phyloP scores from a whole-genome alignment of 1,139 yeast genomes.

The Saccharomycopsis crataegensis region DNA sequence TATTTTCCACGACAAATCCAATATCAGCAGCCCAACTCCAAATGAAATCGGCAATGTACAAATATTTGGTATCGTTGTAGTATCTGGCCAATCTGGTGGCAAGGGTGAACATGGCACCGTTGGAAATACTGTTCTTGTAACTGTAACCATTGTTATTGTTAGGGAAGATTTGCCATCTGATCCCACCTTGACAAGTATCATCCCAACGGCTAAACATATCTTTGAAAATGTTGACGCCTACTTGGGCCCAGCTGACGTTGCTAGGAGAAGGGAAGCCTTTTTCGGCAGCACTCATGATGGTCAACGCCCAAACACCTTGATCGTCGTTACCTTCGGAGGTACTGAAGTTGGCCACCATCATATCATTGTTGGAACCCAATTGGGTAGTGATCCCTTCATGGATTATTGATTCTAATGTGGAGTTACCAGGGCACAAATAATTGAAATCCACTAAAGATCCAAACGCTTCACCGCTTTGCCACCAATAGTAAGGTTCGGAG shows the following conservation, averaged over 20 bases:
- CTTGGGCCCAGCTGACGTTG: constrained; percentile 43
- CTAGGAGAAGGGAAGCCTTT: constrained; percentile 51
- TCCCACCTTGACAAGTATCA: constrained; percentile 50
- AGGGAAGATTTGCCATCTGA: constrained; percentile 63
- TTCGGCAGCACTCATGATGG: constrained; percentile 55
- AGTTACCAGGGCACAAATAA: constrained; percentile 33
- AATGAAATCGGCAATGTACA: constrained; percentile 48
- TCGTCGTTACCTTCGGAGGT: constrained; percentile 67
- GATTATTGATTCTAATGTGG: constrained; percentile 34
- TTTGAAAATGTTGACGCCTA: constrained; percentile 55
- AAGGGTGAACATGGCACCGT: constrained; percentile 54
- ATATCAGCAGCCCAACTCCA: constrained; percentile 54
- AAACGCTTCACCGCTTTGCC: constrained; percentile 66
- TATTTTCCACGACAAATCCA: constrained; percentile 32
- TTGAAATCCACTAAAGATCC: constrained; percentile 53
- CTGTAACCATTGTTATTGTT: constrained; percentile 63
- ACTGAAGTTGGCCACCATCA: constrained; percentile 52
- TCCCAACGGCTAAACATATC: constrained; percentile 55
- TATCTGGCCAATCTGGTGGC: constrained; percentile 58
- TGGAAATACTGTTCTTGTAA: constrained; percentile 59
- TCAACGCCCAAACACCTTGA: constrained; percentile 65
- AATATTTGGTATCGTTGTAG: constrained; percentile 46
- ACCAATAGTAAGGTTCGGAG: constrained; percentile 57
- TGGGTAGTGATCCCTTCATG: constrained; percentile 47
- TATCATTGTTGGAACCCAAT: constrained; percentile 45